Percentiles rank a stretch among this genome's conserved stretches.
Evolutionary conservation across 371 early-diverging fungal species (phyloP).

Genomic region (Parasitella parasitica): DNA sequence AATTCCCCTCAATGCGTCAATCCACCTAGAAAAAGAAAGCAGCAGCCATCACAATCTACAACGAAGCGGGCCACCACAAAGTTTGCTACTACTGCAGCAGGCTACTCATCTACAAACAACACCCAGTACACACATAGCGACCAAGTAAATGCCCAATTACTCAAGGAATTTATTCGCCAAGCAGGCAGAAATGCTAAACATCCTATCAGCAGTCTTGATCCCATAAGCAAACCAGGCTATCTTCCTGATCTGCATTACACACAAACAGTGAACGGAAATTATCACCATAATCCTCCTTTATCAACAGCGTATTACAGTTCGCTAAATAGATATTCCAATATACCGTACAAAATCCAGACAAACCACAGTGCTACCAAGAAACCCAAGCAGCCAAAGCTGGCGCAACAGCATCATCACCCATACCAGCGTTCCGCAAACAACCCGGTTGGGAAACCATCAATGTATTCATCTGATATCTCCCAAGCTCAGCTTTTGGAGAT

Average conservation of each 20-base stretch:
- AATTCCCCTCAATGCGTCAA: neutral
- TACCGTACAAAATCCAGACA: neutral
- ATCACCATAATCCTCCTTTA: neutral
- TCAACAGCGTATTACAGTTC: neutral
- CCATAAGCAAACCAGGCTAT: neutral
- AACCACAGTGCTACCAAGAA: neutral
- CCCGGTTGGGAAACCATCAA: conserved; percentile 2
- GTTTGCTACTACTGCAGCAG: neutral
- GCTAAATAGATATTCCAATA: neutral
- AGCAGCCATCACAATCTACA: neutral
- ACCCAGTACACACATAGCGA: conserved; percentile 5
- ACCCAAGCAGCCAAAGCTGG: neutral
- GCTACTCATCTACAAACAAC: neutral
- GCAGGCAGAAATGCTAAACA: conserved; percentile 3
- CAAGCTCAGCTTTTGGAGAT: conserved; percentile 16
- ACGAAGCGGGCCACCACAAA: neutral
- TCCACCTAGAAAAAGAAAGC: neutral
- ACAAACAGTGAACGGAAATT: conserved; percentile 3
- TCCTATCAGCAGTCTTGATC: neutral
- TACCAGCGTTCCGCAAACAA: neutral
- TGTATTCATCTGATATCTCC: conserved; percentile 17
- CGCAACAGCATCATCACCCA: neutral
- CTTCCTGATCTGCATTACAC: neutral
- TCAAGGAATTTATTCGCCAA: conserved; percentile 13
- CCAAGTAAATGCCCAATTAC: conserved; percentile 13